Evolutionary conservation across 2,329 filamentous ascomycete genomes (phyloP).

Genomic region (Neophaeococcomyces mojaviensis): DNA sequence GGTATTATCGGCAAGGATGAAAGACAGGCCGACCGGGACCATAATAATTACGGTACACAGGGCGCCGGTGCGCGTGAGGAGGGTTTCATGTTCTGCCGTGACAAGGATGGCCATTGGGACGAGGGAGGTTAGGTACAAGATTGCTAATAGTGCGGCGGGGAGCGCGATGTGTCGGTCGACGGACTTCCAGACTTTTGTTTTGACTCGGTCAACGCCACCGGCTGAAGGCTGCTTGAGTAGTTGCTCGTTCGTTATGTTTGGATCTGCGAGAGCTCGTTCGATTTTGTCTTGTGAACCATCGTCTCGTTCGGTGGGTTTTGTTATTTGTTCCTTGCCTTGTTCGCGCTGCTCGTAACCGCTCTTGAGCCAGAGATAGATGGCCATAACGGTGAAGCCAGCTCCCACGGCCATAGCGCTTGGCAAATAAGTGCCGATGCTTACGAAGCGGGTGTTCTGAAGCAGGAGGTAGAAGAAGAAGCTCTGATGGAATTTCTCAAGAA

Average conservation of each 20-base stretch:
- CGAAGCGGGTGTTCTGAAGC: conserved; percentile 84
- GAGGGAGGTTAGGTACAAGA: conserved; percentile 67
- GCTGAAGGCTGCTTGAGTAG: not conserved
- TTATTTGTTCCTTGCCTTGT: conserved; percentile 21
- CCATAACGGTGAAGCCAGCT: conserved; percentile 90
- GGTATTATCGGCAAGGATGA: conserved; percentile 28
- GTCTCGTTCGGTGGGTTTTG: conserved; percentile 27
- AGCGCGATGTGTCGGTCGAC: conserved; percentile 36
- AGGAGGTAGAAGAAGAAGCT: conserved; percentile 99
- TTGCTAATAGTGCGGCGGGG: conserved; percentile 62
- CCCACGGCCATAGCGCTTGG: conserved; percentile 97
- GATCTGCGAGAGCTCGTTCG: not conserved
- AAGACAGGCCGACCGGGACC: conserved; percentile 41
- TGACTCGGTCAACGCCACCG: conserved; percentile 11
- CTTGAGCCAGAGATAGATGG: conserved; percentile 86
- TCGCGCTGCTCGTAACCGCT: conserved; percentile 54
- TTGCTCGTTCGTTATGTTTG: not conserved
- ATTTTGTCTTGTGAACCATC: conserved; percentile 19
- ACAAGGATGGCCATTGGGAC: conserved; percentile 85
- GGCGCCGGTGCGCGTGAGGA: conserved; percentile 42
- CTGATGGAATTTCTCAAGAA: conserved; percentile 93
- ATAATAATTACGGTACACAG: conserved; percentile 27
- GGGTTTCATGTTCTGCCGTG: conserved; percentile 40
- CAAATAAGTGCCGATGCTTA: conserved; percentile 95
- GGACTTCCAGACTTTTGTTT: conserved; percentile 17